Conservation (phyloP, 257 asterid genomes). For the Coffea canephora region DNA sequence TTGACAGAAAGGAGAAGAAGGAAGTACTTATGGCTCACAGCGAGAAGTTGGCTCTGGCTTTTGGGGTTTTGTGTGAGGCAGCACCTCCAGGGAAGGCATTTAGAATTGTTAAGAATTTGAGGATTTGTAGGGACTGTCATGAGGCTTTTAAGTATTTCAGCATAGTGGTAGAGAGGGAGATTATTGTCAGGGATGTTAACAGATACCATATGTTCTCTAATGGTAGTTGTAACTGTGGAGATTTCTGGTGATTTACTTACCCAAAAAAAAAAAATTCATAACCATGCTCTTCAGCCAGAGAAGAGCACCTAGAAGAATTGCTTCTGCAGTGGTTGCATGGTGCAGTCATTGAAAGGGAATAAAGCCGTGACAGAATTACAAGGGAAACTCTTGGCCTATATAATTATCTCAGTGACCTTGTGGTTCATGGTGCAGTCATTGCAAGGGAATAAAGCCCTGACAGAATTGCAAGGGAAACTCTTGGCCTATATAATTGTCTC, state of each 20-base stretch:
- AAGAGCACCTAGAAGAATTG: background rate
- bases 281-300: background rate
- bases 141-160: constrained; percentile 61
- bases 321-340: background rate
- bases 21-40: constrained; percentile 58
- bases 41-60: constrained; percentile 75
- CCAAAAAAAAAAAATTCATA: background rate
- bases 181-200: constrained; percentile 67
- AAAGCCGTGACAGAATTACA: no score
- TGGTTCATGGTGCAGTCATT: no score
- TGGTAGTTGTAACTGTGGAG: constrained; percentile 68
- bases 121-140: constrained; percentile 73
- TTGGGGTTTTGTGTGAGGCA: constrained; percentile 59
- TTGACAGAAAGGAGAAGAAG: constrained; percentile 48
- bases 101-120: constrained; percentile 67
- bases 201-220: constrained; percentile 67
- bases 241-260: constrained; percentile 44
- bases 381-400: no score
- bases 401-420: no score
- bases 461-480: no score
- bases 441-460: no score
- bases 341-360: background rate
- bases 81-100: constrained; percentile 61
- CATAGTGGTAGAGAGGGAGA: constrained; percentile 49
- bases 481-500: no score